Base-by-base conservation (phyloP, 768 basidiomycete species). In the Auricularia sp. region DNA sequence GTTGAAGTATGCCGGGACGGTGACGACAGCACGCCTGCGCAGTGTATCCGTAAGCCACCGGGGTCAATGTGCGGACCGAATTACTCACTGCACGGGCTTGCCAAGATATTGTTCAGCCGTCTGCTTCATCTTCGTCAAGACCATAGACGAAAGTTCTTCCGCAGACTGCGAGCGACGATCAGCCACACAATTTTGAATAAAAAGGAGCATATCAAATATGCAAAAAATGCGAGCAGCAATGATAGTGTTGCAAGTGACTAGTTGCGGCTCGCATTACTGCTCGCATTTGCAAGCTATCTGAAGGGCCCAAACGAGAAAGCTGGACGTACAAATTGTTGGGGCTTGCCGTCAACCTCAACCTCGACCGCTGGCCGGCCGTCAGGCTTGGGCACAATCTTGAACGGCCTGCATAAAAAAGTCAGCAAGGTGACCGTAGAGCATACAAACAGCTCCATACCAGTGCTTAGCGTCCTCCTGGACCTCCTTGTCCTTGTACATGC, bases 1-100 rank as follows among this genome's bases (percentile, higher is more conserved):
- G 75, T 99, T 99, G 85, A 98, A 99, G 80, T 98, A 98, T 0
- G 96, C 95, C 0, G 96, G 97, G 36, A 98, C 96, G 14, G 95
- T 98, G 71, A 98, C 81, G 71, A 98, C 95, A 34, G 90, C 90
- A 63, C 92, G 86, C 71, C 89, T 91, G 64, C 29, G 29, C 47
- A 42, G 39, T 42, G 39, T 42, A 42, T 42, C 39, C 39, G 39
- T 42, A 42, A 42, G 39, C 39, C 39, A 42, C 39, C 39, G 39
- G 39, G 13, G 7, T 54, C 34, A 64, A 36, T 21, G 8, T 42
- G 39, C 39, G 39, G 39, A 42, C 13, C 29, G 29, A 29, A 14
- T 42, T 14, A 42, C 94, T 80, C 81, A 95, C 90, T 90, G 95
- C 79, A 98, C 85, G 69, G 86, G 87, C 79, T 95, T 95, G 78